Base-by-base conservation (phyloP, 2,329 filamentous ascomycete species). In the Diplodia mutila region DNA sequence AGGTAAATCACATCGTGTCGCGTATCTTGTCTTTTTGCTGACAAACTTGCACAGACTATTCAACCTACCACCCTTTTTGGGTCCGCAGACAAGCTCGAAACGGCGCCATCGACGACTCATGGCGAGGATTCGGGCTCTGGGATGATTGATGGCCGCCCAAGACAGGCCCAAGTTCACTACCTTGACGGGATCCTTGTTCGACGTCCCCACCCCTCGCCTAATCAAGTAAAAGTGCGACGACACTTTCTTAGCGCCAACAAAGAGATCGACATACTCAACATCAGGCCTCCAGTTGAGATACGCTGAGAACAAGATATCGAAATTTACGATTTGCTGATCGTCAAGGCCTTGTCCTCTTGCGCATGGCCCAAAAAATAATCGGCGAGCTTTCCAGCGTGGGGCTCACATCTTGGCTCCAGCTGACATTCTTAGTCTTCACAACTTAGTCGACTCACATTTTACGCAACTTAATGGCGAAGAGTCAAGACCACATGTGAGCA, bases 1-100 rank as follows among this genome's bases (percentile, higher is more conserved):
- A 79, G 86, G 85, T 85, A 76, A 48, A 48, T 21, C 1, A n/a
- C 42, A 9, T 16, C 39, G 16, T 46, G 42, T 7, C 5, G 52
- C 29, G 34, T 5, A 32, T 51, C 29, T 4, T 29, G 8, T 18
- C 29, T 25, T 21, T 21, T 51, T 29, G n/a, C 63, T 69, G 5
- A 67, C 42, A 29, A n/a, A 23, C 16, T 18, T 57, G 1, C 12
- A 23, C 23, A 72, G 71, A 72, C 57, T 72, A 70, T 63, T 69
- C 66, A 32, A 71, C 66, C 14, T 73, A 73, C 51, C 70, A 72
- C 49, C 12, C 39, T 5, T 70, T 68, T 51, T 73, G 71, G 71
- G 71, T 71, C 12, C 55, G 67, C 9, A 29, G 52, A 8, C 55
- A 72, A 51, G 54, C 54, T 16, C 65, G 69, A 3, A 21, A 46